Percentiles rank a stretch among this genome's conserved stretches.
phyloP scores from a whole-genome alignment of 352 stramenopile species.

The Pythium apleroticum region DNA sequence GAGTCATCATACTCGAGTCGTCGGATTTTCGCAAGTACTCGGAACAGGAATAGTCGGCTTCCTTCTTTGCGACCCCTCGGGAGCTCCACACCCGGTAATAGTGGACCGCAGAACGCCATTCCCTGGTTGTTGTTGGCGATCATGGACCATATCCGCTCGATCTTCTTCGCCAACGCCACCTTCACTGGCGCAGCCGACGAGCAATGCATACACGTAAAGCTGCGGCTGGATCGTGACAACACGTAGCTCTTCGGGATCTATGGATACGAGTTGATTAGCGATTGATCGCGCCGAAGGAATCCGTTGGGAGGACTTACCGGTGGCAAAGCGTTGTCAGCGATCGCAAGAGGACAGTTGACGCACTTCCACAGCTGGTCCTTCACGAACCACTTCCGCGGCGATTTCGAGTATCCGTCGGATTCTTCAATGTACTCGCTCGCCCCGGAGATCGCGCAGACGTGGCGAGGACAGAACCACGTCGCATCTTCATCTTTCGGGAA shows the following conservation, averaged over 20 bases:
- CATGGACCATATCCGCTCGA: slow-evolving; percentile 86
- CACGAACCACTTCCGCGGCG: slow-evolving; percentile 44
- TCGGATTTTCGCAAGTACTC: slow-evolving; percentile 70
- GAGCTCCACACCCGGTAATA: slow-evolving; percentile 60
- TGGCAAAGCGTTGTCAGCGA: slow-evolving; percentile 58
- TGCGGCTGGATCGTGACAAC: slow-evolving; percentile 60
- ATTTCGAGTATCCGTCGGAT: slow-evolving; percentile 38
- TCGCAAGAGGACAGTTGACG: slow-evolving; percentile 63
- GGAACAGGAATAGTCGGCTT: slow-evolving; percentile 60
- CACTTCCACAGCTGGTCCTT: slow-evolving; percentile 85
- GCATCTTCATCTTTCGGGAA: slow-evolving; percentile 81
- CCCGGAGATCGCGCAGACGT: slow-evolving; percentile 70
- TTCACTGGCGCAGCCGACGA: slow-evolving; percentile 51
- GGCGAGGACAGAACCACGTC: slow-evolving; percentile 80
- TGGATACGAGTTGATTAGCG: not conserved
- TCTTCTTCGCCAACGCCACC: slow-evolving; percentile 70
- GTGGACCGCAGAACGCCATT: slow-evolving; percentile 75
- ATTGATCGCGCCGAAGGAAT: not conserved
- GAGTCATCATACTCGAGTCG: slow-evolving; percentile 71
- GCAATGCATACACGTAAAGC: slow-evolving; percentile 75
- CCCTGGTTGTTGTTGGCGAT: slow-evolving; percentile 85
- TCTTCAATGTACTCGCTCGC: slow-evolving; percentile 53
- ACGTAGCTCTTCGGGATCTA: slow-evolving; percentile 66
- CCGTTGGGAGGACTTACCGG: slow-evolving; percentile 34
- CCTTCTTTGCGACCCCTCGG: slow-evolving; percentile 21